phyloP scores from a whole-genome alignment of 805 yeast species.

The Kuraishia ogatae region DNA sequence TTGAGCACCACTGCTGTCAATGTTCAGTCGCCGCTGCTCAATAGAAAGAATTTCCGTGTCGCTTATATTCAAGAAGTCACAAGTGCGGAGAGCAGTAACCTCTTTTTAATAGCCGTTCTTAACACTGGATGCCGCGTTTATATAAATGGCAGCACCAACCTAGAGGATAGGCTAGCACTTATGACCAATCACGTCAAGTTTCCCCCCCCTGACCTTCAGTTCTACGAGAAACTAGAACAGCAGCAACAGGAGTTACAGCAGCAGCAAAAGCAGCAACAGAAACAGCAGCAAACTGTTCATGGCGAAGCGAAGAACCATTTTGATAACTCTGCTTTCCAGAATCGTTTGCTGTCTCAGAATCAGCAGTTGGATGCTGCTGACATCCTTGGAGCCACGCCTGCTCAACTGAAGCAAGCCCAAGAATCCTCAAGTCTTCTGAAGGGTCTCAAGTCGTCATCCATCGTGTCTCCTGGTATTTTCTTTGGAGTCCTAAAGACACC shows the following conservation, averaged over 20 bases:
- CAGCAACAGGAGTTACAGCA: conserved; percentile 30
- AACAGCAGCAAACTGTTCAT: not conserved
- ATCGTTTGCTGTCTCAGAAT: not conserved
- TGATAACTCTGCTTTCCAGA: not conserved
- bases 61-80: conserved; percentile 50
- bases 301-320: not conserved
- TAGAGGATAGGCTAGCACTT: conserved; percentile 20
- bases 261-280: conserved; percentile 14
- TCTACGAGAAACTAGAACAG: conserved; percentile 21
- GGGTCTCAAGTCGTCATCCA: conserved; percentile 46
- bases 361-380: not conserved
- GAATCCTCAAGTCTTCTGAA: conserved; percentile 45
- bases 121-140: conserved; percentile 77
- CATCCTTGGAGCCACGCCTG: conserved; percentile 13
- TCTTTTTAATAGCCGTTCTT: conserved; percentile 73
- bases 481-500: conserved; percentile 45
- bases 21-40: conserved; percentile 34
- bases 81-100: conserved; percentile 54
- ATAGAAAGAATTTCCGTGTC: conserved; percentile 47
- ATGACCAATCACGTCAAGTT: conserved; percentile 32
- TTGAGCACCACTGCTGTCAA: conserved; percentile 30
- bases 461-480: conserved; percentile 83
- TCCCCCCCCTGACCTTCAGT: conserved; percentile 31
- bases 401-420: conserved; percentile 41
- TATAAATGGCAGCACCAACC: conserved; percentile 36